Evolutionary conservation across 352 stramenopile species (phyloP).

Genomic region (Pythium periplocum): DNA sequence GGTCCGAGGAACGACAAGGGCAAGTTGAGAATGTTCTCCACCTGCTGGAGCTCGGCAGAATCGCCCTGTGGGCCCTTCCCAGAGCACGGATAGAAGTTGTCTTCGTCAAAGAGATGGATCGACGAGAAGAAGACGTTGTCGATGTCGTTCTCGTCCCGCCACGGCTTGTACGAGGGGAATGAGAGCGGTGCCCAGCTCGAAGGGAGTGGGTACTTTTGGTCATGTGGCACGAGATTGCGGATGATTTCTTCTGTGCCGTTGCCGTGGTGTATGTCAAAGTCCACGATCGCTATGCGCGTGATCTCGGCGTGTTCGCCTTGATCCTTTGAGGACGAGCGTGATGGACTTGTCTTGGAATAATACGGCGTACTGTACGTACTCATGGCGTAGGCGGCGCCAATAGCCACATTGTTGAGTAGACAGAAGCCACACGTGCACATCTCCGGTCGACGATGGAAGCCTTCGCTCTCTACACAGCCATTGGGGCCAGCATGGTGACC

Average conservation of each 20-base stretch:
- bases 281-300: slow-evolving; percentile 49
- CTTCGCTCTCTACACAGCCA: slow-evolving; percentile 46
- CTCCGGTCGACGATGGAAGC: slow-evolving; percentile 42
- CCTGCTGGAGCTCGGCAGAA: slow-evolving; percentile 37
- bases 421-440: slow-evolving; percentile 67
- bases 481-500: slow-evolving; percentile 60
- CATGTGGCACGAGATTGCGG: slow-evolving; percentile 49
- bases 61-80: slow-evolving; percentile 39
- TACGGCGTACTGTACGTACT: slow-evolving; percentile 38
- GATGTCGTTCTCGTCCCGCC: slow-evolving; percentile 52
- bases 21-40: slow-evolving; percentile 52
- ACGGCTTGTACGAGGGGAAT: slow-evolving; percentile 64
- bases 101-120: slow-evolving; percentile 55
- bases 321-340: no score
- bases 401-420: slow-evolving; percentile 66
- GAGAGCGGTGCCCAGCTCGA: slow-evolving; percentile 51
- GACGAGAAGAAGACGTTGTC: slow-evolving; percentile 67
- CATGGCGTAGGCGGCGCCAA: slow-evolving; percentile 54
- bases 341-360: slow-evolving; percentile 13
- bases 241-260: slow-evolving; percentile 67
- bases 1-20: slow-evolving; percentile 43
- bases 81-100: slow-evolving; percentile 64
- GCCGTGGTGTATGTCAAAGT: slow-evolving; percentile 69
- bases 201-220: slow-evolving; percentile 59
- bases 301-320: slow-evolving; percentile 15